Conservation (phyloP, 1,139 yeast genomes). For the Lipomyces yarrowii region DNA sequence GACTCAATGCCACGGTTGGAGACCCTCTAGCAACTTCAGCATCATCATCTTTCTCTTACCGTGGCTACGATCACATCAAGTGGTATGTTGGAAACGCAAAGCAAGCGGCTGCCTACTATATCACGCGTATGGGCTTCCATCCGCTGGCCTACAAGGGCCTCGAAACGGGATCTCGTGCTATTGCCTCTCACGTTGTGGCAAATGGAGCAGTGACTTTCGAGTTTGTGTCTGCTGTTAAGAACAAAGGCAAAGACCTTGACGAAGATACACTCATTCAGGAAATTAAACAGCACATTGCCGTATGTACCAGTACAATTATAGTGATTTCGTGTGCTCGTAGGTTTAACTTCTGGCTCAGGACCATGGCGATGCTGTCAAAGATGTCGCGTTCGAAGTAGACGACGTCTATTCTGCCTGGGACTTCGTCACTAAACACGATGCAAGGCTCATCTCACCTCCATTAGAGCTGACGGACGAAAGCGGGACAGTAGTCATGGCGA, state of each 20-base stretch:
- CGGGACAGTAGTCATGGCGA: conserved; percentile 60
- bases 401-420: conserved; percentile 51
- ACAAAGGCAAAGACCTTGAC: conserved; percentile 28
- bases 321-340: not conserved
- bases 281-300: conserved; percentile 50
- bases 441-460: conserved; percentile 53
- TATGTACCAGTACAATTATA: not conserved
- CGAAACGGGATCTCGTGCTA: conserved; percentile 63
- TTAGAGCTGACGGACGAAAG: conserved; percentile 45
- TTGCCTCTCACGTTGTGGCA: conserved; percentile 62
- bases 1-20: not conserved
- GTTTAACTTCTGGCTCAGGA: conserved; percentile 14
- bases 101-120: not conserved
- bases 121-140: conserved; percentile 58
- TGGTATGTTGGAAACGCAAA: conserved; percentile 2
- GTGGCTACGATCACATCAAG: not conserved
- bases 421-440: conserved; percentile 58
- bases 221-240: conserved; percentile 47
- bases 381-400: conserved; percentile 62
- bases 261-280: conserved; percentile 41
- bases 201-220: conserved; percentile 62
- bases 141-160: conserved; percentile 65
- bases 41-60: not conserved
- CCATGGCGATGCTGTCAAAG: conserved; percentile 81
- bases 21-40: not conserved